phyloP scores from a whole-genome alignment of 1,284 basidiomycete genomes.

The Sporisorium sorghi region DNA sequence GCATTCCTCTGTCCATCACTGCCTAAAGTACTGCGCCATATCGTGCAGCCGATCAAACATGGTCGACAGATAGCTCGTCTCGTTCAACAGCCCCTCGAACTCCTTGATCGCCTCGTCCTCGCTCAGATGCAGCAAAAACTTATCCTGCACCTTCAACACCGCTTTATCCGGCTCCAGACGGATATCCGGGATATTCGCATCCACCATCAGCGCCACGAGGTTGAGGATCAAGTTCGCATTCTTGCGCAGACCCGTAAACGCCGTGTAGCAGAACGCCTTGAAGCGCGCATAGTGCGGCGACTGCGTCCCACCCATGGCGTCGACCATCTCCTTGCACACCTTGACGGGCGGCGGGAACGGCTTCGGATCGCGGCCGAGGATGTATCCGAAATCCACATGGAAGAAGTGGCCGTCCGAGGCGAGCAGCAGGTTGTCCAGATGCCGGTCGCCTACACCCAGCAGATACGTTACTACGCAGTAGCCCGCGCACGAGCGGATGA shows the following conservation, averaged over 20 bases:
- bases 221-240: conserved; percentile 98
- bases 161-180: conserved; percentile 78
- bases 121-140: conserved; percentile 87
- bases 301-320: conserved; percentile 88
- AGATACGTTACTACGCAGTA: conserved; percentile 98
- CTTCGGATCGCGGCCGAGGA: conserved; percentile 96
- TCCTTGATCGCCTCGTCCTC: conserved; percentile 86
- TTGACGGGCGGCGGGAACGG: conserved; percentile 98
- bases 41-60: conserved; percentile 75
- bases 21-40: conserved; percentile 67
- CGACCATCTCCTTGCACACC: conserved; percentile 99
- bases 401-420: conserved; percentile 84
- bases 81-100: conserved; percentile 91
- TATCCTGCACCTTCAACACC: conserved; percentile 85
- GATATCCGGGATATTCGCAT: conserved; percentile 97
- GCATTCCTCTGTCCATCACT: conserved; percentile 12
- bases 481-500: conserved; percentile 95
- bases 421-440: conserved; percentile 93
- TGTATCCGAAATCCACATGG: conserved; percentile 96
- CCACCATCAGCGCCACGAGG: conserved; percentile 94
- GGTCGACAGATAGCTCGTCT: conserved; percentile 92
- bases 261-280: conserved; percentile 94
- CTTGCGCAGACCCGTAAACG: conserved; percentile 89
- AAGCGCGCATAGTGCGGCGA: conserved; percentile 89
- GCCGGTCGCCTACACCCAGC: conserved; percentile 95